Evolutionary conservation across 306 rosid species (phyloP), one percentile per base, ranked within the genome.

Genomic region (Herpetospermum pedunculosum): DNA sequence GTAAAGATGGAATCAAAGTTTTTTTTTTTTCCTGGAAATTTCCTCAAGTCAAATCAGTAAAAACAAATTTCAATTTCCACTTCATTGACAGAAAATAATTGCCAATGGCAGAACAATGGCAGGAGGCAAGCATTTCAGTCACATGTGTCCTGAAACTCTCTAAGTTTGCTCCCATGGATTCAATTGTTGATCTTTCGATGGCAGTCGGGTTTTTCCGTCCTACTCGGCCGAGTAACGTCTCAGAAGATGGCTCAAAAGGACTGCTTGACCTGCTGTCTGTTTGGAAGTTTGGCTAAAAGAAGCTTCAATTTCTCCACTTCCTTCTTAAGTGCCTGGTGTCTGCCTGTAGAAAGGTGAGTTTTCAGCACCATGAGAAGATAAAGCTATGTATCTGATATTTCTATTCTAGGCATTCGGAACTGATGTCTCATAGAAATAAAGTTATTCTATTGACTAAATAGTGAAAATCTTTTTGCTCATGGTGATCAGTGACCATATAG

Each of bases 301-400:
- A n/a, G 23, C 76, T 78, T 77, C 64, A 80, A 35, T 70, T 67
- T 75, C 78, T 62, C 71, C 60, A 75, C 12, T 47, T 75, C 78
- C 78, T 75, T 75, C 60, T 75, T 75, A 16, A 75, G 78, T 37
- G 57, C 44, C 80, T 77, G 87, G 60, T 83, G 79, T 70, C 76
- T 47, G 16, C 68, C 87, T 80, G 87, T 8, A 72, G 23, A 75
- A 65, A 57, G 34, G 78, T 48, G 48, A 47, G 10, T n/a, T 57
- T 30, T 46, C 43, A 71, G 29, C 2, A 10, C 7, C 53, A 43
- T 67, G 12, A 65, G 35, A 65, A 65, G 50, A 38, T n/a, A 38
- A 65, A 34, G 47, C 23, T 60, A 18, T n/a, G n/a, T 60, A 34
- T 60, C 13, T 30, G 26, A 8, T 60, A 60, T 8, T 60, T 60